These are phyloP conservation scores for Cyberlindnera maritima DNA, from an alignment of 805 yeast genomes.

Conservation along the genomic window DNA sequence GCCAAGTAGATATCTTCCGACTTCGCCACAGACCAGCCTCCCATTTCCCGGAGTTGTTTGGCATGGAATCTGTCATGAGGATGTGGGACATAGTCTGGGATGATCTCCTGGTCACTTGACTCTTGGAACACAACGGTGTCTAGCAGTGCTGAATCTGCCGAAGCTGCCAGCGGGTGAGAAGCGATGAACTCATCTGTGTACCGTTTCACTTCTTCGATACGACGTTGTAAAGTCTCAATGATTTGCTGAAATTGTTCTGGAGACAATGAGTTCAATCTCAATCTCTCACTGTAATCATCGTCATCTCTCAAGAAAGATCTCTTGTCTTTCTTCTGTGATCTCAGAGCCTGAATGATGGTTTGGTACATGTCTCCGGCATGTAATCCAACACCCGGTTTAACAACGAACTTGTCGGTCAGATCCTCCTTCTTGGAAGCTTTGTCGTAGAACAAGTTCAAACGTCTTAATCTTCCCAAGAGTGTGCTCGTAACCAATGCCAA, in stretches of 20 bases:
- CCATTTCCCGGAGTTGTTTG: not conserved
- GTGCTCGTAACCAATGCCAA: constrained; percentile 2
- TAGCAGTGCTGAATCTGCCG: not conserved
- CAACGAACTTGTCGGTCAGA: not conserved
- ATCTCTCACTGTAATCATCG: not conserved
- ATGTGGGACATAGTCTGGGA: constrained; percentile 1
- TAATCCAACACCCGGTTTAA: not conserved
- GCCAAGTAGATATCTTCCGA: constrained; percentile 3
- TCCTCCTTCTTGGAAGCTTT: not conserved
- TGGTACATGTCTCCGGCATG: not conserved
- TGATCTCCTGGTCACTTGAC: not conserved
- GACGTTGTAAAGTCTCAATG: not conserved
- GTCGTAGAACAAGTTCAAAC: not conserved
- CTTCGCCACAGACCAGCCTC: constrained; percentile 1
- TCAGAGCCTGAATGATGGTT: not conserved
- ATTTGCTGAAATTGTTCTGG: constrained; percentile 2
- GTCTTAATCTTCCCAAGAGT: constrained; percentile 1
- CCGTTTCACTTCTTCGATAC: not conserved
- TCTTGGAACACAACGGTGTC: not conserved
- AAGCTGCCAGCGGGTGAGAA: not conserved
- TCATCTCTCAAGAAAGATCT: not conserved
- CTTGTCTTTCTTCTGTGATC: not conserved
- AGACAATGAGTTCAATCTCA: not conserved
- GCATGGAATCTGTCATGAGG: constrained; percentile 3
- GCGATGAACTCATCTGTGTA: not conserved